These are phyloP conservation scores for Blastocystis hominis DNA, from an alignment of 352 stramenopile genomes.

Conservation along the genomic window DNA sequence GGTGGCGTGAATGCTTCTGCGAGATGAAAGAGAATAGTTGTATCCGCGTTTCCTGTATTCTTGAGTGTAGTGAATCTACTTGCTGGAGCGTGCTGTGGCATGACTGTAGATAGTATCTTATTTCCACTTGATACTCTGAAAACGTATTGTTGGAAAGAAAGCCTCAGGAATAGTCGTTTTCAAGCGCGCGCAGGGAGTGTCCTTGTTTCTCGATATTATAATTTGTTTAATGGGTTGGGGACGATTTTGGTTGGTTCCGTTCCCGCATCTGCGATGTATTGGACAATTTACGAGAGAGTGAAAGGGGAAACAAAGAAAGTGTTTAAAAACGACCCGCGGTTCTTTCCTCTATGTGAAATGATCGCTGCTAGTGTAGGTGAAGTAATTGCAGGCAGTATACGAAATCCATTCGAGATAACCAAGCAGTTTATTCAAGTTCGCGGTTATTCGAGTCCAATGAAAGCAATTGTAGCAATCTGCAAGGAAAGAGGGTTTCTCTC, in stretches of 20 bases:
- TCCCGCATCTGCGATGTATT: constrained; percentile 46
- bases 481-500: background rate
- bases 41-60: background rate
- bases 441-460: constrained; percentile 12
- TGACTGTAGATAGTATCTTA: constrained; percentile 18
- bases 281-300: constrained; percentile 25
- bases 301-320: background rate
- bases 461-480: constrained; percentile 35
- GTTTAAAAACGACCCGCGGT: background rate
- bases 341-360: constrained; percentile 36
- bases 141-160: background rate
- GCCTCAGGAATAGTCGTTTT: background rate
- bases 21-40: background rate
- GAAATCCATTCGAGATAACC: constrained; percentile 38
- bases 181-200: background rate
- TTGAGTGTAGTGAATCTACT: constrained; percentile 9
- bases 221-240: constrained; percentile 15
- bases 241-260: constrained; percentile 32
- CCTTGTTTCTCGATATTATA: background rate
- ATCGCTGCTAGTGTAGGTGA: background rate
- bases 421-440: constrained; percentile 51
- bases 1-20: background rate
- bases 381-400: background rate
- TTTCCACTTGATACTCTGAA: constrained; percentile 38
- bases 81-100: constrained; percentile 4